Conservation (phyloP, 306 rosid genomes). For the Rosa chinensis region DNA sequence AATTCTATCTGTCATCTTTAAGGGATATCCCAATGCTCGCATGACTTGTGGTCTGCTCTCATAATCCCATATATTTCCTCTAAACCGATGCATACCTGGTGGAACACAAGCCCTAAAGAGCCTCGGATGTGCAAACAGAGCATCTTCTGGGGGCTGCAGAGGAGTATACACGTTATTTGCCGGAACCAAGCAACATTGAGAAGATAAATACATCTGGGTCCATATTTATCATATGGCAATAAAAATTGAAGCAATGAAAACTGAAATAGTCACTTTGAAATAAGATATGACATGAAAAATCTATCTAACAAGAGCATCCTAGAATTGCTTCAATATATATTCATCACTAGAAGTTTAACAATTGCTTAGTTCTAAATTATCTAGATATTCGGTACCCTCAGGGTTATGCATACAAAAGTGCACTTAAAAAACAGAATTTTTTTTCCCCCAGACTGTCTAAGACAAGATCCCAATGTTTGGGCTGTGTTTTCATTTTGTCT, state of each 20-base stretch:
- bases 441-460: neutral
- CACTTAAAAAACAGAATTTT: neutral
- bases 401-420: constrained; percentile 7
- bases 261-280: neutral
- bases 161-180: constrained; percentile 31
- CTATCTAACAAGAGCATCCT: neutral
- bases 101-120: constrained; percentile 96
- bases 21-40: constrained; percentile 71
- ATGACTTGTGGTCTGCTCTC: constrained; percentile 77
- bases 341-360: constrained; percentile 6
- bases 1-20: constrained; percentile 60
- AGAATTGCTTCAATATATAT: neutral
- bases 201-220: neutral
- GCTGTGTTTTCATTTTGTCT: neutral
- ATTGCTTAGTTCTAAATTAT: constrained; percentile 1
- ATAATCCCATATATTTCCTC: constrained; percentile 95
- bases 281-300: neutral
- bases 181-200: constrained; percentile 16
- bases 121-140: constrained; percentile 89
- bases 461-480: neutral
- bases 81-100: constrained; percentile 93
- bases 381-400: constrained; percentile 1
- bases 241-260: neutral
- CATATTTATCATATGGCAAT: neutral
- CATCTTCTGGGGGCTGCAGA: constrained; percentile 93